Base-by-base conservation (phyloP, 441 rosid species). In the Erodium texanum region DNA sequence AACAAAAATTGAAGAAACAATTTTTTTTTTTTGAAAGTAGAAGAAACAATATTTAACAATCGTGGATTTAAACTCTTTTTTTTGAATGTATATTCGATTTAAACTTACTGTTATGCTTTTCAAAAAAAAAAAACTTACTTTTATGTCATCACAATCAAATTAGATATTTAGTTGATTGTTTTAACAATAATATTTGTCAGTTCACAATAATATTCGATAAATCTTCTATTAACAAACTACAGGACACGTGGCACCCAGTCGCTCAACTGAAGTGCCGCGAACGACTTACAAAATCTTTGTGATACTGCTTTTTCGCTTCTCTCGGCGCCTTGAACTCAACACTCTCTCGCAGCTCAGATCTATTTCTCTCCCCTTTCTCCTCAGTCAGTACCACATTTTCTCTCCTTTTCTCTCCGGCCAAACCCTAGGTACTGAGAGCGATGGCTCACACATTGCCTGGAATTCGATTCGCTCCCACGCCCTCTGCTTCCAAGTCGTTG, bases 371-470 rank as follows among this genome's bases (percentile, higher is more conserved):
- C 16, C 10, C 5, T 7, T 62, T 22, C 27, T 58, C 62, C 23
- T 18, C 61, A 19, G 3, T 20, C 3, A 0, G 7, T 15, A 48
- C 18, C 38, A 34, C 5, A 2, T 3, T 54, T 54, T 54, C 52
- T 18, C 61, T 54, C 24, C 16, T 24, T n/a, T 23, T 66, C 75
- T 66, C 45, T 66, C 59, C 66, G 19, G 15, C 56, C 23, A 16
- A 64, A 18, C 23, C 7, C 18, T 24, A 27, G 64, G 4, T 9
- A 22, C 7, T 5, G 32, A 59, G 66, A 74, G 36, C 65, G 61
- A 90, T 90, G 97, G 87, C 77, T 67, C 82, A 77, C 68, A 62
- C 92, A 2, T 24, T 86, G 3, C 74, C 89, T 10, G 90, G 90
- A 59, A 74, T 80, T 38, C 84, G 87, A 22, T 76, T 86, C 66